Evolutionary conservation across 169 alveolate genomes (phyloP).

Genomic region (Pseudocohnilembus persalinus): DNA sequence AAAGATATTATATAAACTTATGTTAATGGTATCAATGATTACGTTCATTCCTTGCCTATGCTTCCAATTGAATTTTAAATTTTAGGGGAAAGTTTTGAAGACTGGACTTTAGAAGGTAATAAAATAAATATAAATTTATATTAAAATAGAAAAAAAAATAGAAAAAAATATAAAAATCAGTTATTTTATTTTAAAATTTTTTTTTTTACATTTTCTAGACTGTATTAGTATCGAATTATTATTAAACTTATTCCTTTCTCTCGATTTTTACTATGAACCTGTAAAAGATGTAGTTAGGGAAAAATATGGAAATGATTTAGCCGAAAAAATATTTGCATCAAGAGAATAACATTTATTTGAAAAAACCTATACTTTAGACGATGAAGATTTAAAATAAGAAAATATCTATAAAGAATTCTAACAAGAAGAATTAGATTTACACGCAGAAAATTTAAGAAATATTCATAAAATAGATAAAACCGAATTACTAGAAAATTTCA

Average conservation of each 20-base stretch:
- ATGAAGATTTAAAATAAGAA: constrained; percentile 5
- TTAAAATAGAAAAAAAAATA: constrained; percentile 53
- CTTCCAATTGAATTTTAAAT: constrained; percentile 76
- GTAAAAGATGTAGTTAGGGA: neutral
- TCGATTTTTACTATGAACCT: neutral
- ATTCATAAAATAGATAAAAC: neutral
- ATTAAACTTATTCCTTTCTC: neutral
- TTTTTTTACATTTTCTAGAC: neutral
- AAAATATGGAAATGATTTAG: constrained; percentile 24
- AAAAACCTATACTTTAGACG: constrained; percentile 7
- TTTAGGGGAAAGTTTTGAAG: constrained; percentile 54
- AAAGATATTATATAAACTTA: constrained; percentile 52
- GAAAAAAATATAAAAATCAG: constrained; percentile 30
- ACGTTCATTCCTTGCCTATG: constrained; percentile 51
- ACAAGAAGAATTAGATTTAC: neutral
- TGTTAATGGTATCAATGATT: constrained; percentile 77
- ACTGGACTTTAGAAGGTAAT: constrained; percentile 67
- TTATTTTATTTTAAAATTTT: constrained; percentile 17
- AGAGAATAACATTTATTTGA: constrained; percentile 13
- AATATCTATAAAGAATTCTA: neutral
- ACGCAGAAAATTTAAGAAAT: neutral
- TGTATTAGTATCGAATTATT: neutral
- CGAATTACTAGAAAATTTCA: constrained; percentile 5
- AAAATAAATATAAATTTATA: constrained; percentile 47
- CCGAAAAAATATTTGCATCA: constrained; percentile 1